These are phyloP conservation scores for Phlebiopsis flavidoalba DNA, from an alignment of 768 basidiomycete genomes.

Conservation along the genomic window DNA sequence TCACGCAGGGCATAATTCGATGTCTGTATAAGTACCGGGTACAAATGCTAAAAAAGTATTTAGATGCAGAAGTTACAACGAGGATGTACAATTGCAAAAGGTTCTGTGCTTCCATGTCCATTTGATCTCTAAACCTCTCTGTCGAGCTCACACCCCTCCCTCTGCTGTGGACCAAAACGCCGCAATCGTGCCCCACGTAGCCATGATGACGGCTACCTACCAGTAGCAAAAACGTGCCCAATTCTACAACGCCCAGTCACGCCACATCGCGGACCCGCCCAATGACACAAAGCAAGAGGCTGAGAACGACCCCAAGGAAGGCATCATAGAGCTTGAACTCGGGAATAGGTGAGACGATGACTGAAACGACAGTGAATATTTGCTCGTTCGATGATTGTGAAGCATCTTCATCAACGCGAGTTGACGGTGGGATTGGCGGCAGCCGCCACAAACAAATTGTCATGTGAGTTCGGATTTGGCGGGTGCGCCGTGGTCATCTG, in stretches of 20 bases:
- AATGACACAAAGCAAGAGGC: slow-evolving; percentile 54
- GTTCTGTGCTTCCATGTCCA: neutral
- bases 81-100: neutral
- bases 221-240: slow-evolving; percentile 54
- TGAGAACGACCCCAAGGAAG: slow-evolving; percentile 87
- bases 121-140: neutral
- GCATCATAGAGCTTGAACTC: slow-evolving; percentile 82
- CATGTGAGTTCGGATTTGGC: slow-evolving; percentile 6
- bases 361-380: slow-evolving; percentile 53
- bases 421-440: slow-evolving; percentile 13
- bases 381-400: slow-evolving; percentile 52
- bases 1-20: neutral
- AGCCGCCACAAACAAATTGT: slow-evolving; percentile 7
- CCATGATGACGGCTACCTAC: slow-evolving; percentile 55
- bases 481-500: slow-evolving; percentile 24
- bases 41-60: neutral
- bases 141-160: neutral
- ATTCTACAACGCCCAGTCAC: slow-evolving; percentile 38
- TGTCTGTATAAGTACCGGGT: neutral
- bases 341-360: slow-evolving; percentile 67
- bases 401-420: slow-evolving; percentile 31
- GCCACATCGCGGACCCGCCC: slow-evolving; percentile 63
- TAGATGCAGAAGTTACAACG: neutral
- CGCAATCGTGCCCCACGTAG: slow-evolving; percentile 70
- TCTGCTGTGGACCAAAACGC: slow-evolving; percentile 42